phyloP scores from a whole-genome alignment of 805 yeast genomes.

The Ogataea ramenticola region DNA sequence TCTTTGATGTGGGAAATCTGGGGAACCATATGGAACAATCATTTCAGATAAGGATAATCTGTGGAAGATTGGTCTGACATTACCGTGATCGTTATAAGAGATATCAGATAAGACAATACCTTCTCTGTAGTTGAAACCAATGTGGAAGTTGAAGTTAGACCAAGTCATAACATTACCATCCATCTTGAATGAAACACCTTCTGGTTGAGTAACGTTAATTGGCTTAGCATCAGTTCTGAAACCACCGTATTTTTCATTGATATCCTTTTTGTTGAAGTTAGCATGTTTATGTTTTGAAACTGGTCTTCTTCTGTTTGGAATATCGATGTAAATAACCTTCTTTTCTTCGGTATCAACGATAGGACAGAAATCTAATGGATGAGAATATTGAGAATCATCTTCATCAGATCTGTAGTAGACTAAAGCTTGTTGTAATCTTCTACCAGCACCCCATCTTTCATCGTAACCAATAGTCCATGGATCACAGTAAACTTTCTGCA shows the following conservation, averaged over 20 bases:
- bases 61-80: constrained; percentile 68
- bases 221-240: constrained; percentile 61
- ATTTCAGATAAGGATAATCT: constrained; percentile 72
- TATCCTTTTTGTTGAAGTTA: constrained; percentile 60
- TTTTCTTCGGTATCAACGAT: constrained; percentile 66
- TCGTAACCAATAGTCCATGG: constrained; percentile 64
- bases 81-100: constrained; percentile 68
- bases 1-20: constrained; percentile 75
- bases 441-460: constrained; percentile 67
- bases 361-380: constrained; percentile 78
- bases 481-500: constrained; percentile 56
- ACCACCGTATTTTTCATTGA: constrained; percentile 54
- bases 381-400: constrained; percentile 63
- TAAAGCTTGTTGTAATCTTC: constrained; percentile 74
- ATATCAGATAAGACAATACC: constrained; percentile 75
- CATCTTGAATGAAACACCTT: constrained; percentile 73
- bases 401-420: constrained; percentile 70
- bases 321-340: constrained; percentile 67
- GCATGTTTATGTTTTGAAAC: constrained; percentile 62
- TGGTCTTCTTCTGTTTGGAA: constrained; percentile 69
- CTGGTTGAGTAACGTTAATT: constrained; percentile 68
- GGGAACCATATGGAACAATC: constrained; percentile 82
- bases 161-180: constrained; percentile 63
- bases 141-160: constrained; percentile 72
- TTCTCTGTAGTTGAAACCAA: constrained; percentile 82